A percentile compares a stretch with the other conserved stretches of the same genome.
Conservation (phyloP, 2,329 filamentous ascomycete genomes). For the Clonostachys rosea region DNA sequence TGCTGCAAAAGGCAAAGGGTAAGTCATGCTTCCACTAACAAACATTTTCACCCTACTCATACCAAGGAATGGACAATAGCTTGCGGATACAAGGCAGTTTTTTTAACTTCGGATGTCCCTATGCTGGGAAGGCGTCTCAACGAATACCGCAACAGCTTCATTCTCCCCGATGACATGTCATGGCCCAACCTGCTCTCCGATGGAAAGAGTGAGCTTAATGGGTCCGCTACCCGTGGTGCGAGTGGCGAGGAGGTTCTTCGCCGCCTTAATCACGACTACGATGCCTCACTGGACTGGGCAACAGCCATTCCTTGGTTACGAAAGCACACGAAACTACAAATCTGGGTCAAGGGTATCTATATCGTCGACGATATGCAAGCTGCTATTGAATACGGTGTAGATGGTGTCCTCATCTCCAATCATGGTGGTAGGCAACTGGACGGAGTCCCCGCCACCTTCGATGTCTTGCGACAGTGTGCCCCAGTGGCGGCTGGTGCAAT, state of each 20-base stretch:
- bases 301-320: slow-evolving; percentile 41
- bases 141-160: slow-evolving; percentile 13
- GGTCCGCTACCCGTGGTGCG: no score
- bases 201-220: no score
- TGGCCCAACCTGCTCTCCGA: slow-evolving; percentile 7
- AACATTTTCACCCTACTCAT: not conserved
- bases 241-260: no score
- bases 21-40: slow-evolving; percentile 3
- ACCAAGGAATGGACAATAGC: no score
- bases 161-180: slow-evolving; percentile 7
- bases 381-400: slow-evolving; percentile 8
- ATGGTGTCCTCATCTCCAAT: slow-evolving; percentile 11
- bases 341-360: slow-evolving; percentile 19
- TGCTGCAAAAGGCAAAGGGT: slow-evolving; percentile 31
- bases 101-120: slow-evolving; percentile 16
- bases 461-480: slow-evolving; percentile 6
- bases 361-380: slow-evolving; percentile 10
- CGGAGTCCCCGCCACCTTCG: slow-evolving; percentile 7
- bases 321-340: slow-evolving; percentile 37
- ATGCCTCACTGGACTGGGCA: slow-evolving; percentile 32
- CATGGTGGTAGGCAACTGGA: slow-evolving; percentile 12
- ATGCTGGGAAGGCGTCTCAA: slow-evolving; percentile 12
- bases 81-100: slow-evolving; percentile 15
- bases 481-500: slow-evolving; percentile 6
- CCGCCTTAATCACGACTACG: slow-evolving; percentile 21